phyloP scores from a whole-genome alignment of 2,329 filamentous ascomycete species.

The Fusarium camptoceras region DNA sequence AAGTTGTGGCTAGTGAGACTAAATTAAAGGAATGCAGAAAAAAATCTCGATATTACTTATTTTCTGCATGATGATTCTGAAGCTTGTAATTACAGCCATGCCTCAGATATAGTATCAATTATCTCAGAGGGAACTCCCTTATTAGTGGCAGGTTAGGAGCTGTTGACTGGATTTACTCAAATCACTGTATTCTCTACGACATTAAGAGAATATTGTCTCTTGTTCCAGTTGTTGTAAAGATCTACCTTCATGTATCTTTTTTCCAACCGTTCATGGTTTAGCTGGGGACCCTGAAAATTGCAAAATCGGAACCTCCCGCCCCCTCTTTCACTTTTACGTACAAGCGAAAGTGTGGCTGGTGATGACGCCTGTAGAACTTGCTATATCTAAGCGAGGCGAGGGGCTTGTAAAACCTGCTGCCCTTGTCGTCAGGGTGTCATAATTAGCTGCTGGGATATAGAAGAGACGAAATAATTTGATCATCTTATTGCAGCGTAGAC shows the following conservation, averaged over 20 bases:
- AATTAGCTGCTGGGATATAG: neutral
- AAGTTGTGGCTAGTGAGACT: conserved; percentile 19
- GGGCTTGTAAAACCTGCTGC: conserved; percentile 24
- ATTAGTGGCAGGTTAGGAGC: neutral
- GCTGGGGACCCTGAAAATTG: conserved; percentile 31
- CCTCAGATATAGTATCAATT: neutral
- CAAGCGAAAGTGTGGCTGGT: conserved; percentile 25
- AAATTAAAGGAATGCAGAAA: neutral
- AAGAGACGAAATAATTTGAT: neutral
- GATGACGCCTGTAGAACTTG: conserved; percentile 19
- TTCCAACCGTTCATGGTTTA: conserved; percentile 20
- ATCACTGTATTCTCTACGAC: neutral
- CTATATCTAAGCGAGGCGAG: conserved; percentile 33
- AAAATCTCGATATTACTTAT: conserved; percentile 2
- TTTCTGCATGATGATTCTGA: neutral
- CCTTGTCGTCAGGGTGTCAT: neutral
- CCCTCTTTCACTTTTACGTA: conserved; percentile 1
- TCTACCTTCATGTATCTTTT: neutral
- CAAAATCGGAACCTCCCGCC: conserved; percentile 23
- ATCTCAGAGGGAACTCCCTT: neutral
- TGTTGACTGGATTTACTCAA: neutral
- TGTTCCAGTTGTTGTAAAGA: neutral
- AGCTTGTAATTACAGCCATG: neutral
- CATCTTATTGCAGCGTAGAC: neutral
- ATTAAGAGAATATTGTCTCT: neutral